Evolutionary conservation across 768 basidiomycete genomes (phyloP).

Genomic region (Russula sp.): DNA sequence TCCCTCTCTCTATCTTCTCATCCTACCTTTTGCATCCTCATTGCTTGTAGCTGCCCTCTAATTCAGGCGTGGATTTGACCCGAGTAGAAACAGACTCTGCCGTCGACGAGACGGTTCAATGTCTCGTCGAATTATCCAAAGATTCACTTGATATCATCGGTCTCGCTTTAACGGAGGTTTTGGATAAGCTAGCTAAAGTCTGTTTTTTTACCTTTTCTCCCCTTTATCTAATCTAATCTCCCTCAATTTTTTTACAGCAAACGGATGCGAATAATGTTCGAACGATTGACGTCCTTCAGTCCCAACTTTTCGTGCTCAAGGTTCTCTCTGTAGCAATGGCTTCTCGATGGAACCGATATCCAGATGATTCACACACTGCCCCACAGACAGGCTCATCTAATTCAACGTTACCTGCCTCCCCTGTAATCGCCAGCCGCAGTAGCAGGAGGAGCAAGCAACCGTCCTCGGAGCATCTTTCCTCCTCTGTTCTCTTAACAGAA

Average conservation of each 20-base stretch:
- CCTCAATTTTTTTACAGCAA: constrained; percentile 38
- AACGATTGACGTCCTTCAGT: constrained; percentile 72
- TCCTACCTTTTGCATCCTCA: constrained; percentile 9
- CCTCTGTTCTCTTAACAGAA: constrained; percentile 49
- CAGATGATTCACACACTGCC: constrained; percentile 36
- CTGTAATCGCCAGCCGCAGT: constrained; percentile 27
- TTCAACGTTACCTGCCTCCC: constrained; percentile 32
- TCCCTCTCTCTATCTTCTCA: constrained; percentile 18
- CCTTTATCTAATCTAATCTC: neutral
- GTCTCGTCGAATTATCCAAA: constrained; percentile 71
- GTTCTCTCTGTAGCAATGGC: constrained; percentile 73
- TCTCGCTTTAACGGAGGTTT: constrained; percentile 65
- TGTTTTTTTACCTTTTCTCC: constrained; percentile 19
- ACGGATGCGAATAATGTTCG: constrained; percentile 45
- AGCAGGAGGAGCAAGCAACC: constrained; percentile 33
- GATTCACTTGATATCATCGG: constrained; percentile 79
- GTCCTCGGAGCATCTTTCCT: constrained; percentile 41
- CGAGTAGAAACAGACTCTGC: constrained; percentile 71
- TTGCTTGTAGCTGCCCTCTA: constrained; percentile 63
- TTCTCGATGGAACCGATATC: constrained; percentile 59
- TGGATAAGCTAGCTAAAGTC: constrained; percentile 77
- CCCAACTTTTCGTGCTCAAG: constrained; percentile 81
- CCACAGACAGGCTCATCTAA: constrained; percentile 41
- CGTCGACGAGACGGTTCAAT: constrained; percentile 68
- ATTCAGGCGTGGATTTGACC: constrained; percentile 71